phyloP scores from a whole-genome alignment of 192 early-diverging fungal species.

The Tieghemiomyces parasiticus region DNA sequence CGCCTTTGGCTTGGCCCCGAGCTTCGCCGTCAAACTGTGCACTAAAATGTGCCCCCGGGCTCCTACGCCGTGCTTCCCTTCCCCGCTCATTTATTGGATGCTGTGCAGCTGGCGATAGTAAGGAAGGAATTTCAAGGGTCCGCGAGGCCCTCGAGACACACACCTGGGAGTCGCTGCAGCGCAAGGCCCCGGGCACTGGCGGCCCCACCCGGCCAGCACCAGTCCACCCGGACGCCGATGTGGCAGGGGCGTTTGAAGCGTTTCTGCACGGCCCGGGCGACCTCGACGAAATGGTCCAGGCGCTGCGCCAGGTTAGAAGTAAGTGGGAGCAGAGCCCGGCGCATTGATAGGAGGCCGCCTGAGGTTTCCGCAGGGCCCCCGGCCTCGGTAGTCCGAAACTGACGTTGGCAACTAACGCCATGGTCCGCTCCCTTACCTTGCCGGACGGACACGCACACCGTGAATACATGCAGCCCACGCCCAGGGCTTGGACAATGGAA shows the following conservation, averaged over 20 bases:
- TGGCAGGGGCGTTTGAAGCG: neutral
- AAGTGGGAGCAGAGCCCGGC: neutral
- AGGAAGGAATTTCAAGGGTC: neutral
- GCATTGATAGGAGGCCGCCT: neutral
- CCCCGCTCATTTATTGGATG: neutral
- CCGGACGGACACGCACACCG: neutral
- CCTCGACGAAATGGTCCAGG: neutral
- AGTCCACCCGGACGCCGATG: neutral
- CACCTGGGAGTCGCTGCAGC: neutral
- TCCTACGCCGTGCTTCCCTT: neutral
- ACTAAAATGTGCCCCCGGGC: neutral
- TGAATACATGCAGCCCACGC: neutral
- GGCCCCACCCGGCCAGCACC: neutral
- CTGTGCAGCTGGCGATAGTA: no score
- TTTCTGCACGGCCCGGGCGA: neutral
- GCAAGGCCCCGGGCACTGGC: neutral
- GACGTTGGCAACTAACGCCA: neutral
- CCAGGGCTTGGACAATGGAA: neutral
- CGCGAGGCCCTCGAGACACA: neutral
- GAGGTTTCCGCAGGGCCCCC: neutral
- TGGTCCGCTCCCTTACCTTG: neutral
- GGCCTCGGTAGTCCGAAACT: neutral
- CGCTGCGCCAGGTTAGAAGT: neutral
- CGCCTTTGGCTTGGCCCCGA: neutral
- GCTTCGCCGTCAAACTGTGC: neutral